These are phyloP conservation scores for Aspergillus texensis DNA, from an alignment of 2,329 filamentous ascomycete genomes.

Conservation along the genomic window DNA sequence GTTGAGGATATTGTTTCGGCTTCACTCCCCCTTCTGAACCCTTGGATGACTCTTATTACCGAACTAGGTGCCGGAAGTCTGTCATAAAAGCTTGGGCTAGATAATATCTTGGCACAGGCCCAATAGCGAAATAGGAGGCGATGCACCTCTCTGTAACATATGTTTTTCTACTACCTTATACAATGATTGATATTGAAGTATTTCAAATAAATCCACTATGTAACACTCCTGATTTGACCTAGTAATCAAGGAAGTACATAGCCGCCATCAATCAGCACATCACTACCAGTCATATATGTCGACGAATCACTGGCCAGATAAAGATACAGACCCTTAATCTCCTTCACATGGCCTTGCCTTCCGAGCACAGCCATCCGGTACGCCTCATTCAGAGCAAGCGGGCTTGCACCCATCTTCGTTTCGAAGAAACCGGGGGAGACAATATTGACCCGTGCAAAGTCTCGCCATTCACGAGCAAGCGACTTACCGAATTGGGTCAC, in stretches of 20 bases:
- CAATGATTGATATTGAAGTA: background rate
- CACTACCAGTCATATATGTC: conserved; percentile 52
- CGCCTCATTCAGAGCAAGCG: conserved; percentile 47
- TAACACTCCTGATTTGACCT: rapidly evolving
- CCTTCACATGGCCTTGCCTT: conserved; percentile 38
- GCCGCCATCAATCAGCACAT: conserved; percentile 53
- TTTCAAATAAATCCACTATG: too few species aligned
- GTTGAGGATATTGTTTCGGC: too few species aligned
- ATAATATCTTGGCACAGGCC: too few species aligned
- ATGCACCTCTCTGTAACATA: too few species aligned
- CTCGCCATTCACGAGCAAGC: conserved; percentile 59
- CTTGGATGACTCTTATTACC: too few species aligned
- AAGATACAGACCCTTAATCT: conserved; percentile 45
- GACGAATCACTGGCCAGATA: conserved; percentile 52
- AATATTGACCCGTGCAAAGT: conserved; percentile 61
- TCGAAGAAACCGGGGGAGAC: conserved; percentile 59
- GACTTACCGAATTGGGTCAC: conserved; percentile 60
- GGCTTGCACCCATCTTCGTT: conserved; percentile 57
- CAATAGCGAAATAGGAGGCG: too few species aligned
- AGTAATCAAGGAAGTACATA: conserved; percentile 39
- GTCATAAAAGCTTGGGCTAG: too few species aligned
- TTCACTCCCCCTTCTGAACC: too few species aligned
- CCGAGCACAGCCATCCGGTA: conserved; percentile 52
- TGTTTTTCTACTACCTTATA: too few species aligned
- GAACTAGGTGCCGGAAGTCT: too few species aligned